These are phyloP conservation scores for Claviceps purpurea DNA, from an alignment of 2,329 filamentous ascomycete genomes.

Conservation along the genomic window DNA sequence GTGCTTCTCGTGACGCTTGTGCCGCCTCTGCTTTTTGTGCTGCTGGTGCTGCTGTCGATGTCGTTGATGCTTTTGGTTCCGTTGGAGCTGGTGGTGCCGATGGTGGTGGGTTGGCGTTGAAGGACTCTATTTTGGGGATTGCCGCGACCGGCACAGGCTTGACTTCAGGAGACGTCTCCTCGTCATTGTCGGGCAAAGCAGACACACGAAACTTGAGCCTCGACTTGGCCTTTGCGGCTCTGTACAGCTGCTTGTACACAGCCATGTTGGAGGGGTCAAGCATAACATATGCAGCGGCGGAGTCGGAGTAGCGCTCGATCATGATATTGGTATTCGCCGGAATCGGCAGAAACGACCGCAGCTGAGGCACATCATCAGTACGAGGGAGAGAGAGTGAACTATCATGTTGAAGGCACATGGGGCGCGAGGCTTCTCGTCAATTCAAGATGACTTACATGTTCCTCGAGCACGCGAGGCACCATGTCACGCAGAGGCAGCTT, in stretches of 20 bases:
- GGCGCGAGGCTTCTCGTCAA: neutral
- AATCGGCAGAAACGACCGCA: constrained; percentile 24
- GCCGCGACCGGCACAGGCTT: constrained; percentile 22
- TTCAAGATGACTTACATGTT: constrained; percentile 55
- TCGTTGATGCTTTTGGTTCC: too few species aligned
- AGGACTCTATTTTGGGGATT: neutral
- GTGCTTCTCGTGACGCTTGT: too few species aligned
- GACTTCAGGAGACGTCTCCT: constrained; percentile 19
- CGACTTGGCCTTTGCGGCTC: constrained; percentile 93
- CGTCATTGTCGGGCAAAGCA: constrained; percentile 22
- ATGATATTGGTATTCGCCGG: constrained; percentile 28
- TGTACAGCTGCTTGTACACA: constrained; percentile 93
- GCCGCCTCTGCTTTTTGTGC: too few species aligned
- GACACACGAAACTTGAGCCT: constrained; percentile 83
- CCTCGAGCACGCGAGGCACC: constrained; percentile 56
- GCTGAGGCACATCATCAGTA: constrained; percentile 10
- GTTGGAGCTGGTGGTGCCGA: neutral
- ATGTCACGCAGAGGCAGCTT: constrained; percentile 85
- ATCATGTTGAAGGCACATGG: neutral
- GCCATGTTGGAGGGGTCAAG: constrained; percentile 65
- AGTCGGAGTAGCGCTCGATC: constrained; percentile 94
- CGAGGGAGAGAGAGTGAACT: neutral
- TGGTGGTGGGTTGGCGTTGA: constrained; percentile 8
- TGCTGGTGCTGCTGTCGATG: too few species aligned
- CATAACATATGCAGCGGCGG: constrained; percentile 64